Evolutionary conservation across 1,284 basidiomycete genomes (phyloP), one percentile per base, ranked within the genome.

Genomic region (Peniophora sp.): DNA sequence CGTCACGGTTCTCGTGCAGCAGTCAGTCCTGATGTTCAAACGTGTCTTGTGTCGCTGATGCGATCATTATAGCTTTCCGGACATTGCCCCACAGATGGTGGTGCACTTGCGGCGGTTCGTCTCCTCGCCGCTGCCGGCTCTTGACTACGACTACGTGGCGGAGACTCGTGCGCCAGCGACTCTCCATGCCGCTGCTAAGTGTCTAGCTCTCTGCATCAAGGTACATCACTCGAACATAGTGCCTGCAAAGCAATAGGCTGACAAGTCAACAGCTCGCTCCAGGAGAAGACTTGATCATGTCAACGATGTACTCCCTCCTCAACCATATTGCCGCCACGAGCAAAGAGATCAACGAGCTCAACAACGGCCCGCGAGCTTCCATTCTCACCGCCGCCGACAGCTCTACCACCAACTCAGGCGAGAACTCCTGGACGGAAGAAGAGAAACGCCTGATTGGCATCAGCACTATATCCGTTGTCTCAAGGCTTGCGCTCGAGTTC

Each of bases 271-370:
- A 92, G 89, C 72, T 92, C 51, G 83, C 90, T 12, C 86, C 89
- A 6, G 90, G 90, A 50, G 91, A 96, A 59, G 93, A 96, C 64
- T 79, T 95, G 45, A 80, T 94, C 60, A 87, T 95, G 77, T 97
- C 94, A 2, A 93, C 93, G 58, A 89, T 97, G 81, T 97, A 98
- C 66, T 95, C 93, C 9, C 77, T 98, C 14, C 77, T 98, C 54
- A 97, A 97, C 63, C 90, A 92, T 62, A 86, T 97, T 52, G 83
- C 87, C 2, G 83, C 81, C 35, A 88, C 83, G 16, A 90, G 80
- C 69, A 86, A 85, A 65, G 92, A 85, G 50, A 75, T 81, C 39
- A 77, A 78, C 38, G 86, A 83, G 51, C 71, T 65, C 56, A 68
- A 73, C 1, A 66, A 57, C 44, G 67, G 66, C 56, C 62, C 73